These are phyloP conservation scores for Phytophthora pini DNA, from an alignment of 352 stramenopile species.

Conservation along the genomic window DNA sequence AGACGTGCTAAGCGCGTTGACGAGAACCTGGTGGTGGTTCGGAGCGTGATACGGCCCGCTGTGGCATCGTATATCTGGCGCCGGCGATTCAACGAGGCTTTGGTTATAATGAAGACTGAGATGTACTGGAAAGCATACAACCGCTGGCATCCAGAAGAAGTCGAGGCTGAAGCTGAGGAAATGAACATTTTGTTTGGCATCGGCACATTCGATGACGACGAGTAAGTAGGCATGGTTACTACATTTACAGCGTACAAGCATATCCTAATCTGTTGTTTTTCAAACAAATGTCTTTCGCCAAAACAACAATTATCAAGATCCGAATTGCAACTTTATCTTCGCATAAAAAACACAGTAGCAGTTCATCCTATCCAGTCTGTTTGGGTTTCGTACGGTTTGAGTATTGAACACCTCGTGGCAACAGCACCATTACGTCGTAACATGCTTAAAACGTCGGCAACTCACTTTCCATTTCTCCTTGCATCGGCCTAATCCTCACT, in stretches of 20 bases:
- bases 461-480: slow-evolving; percentile 12
- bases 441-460: background rate
- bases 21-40: slow-evolving; percentile 6
- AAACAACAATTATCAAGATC: background rate
- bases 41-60: slow-evolving; percentile 6
- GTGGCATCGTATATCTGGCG: slow-evolving; percentile 21
- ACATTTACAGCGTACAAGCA: no score
- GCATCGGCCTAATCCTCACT: background rate
- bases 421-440: background rate
- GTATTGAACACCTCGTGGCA: background rate
- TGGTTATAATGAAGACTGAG: background rate
- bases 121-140: slow-evolving; percentile 2
- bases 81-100: slow-evolving; percentile 19
- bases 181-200: background rate
- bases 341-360: slow-evolving; percentile 10
- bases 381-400: slow-evolving; percentile 16
- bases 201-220: slow-evolving; percentile 17
- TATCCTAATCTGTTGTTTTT: background rate
- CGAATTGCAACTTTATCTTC: background rate
- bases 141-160: background rate
- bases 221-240: slow-evolving; percentile 2
- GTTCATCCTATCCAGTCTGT: slow-evolving; percentile 23
- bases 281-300: background rate
- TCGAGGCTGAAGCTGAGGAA: background rate
- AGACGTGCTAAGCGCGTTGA: slow-evolving; percentile 4